A percentile compares a stretch with the other conserved stretches of the same genome.
Conservation (phyloP, 176 grass and related monocot species). For the Carex littledalei region DNA sequence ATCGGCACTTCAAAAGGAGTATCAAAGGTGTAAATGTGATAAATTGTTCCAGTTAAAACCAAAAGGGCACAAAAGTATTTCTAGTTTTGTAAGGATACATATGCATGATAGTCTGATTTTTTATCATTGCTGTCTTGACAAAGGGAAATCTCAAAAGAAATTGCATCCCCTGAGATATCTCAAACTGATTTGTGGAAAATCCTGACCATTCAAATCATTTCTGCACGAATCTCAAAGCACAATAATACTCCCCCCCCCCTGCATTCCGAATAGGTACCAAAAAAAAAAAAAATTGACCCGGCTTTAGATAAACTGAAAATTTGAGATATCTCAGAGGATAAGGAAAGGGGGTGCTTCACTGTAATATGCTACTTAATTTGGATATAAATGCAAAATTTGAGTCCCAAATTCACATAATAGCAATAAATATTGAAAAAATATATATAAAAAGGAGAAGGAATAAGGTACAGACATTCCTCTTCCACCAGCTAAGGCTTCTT, state of each 20-base stretch:
- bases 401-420: not conserved
- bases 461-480: conserved; percentile 27
- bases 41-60: not conserved
- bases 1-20: not conserved
- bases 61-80: not conserved
- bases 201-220: too few relatives aligned
- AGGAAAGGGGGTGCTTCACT: not conserved
- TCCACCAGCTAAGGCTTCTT: conserved; percentile 33
- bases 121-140: not conserved
- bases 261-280: too few relatives aligned
- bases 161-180: too few relatives aligned
- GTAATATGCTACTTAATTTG: not conserved
- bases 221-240: too few relatives aligned
- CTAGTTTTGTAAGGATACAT: not conserved
- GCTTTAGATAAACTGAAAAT: too few relatives aligned
- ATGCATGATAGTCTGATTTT: not conserved
- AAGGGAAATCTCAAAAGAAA: too few relatives aligned
- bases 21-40: not conserved
- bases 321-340: too few relatives aligned
- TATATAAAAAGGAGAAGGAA: not conserved
- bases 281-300: too few relatives aligned
- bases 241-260: too few relatives aligned
- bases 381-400: not conserved
- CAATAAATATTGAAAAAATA: not conserved
- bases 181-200: too few relatives aligned